phyloP scores from a whole-genome alignment of 2,329 filamentous ascomycete species.

The Aspergillus ibericus region DNA sequence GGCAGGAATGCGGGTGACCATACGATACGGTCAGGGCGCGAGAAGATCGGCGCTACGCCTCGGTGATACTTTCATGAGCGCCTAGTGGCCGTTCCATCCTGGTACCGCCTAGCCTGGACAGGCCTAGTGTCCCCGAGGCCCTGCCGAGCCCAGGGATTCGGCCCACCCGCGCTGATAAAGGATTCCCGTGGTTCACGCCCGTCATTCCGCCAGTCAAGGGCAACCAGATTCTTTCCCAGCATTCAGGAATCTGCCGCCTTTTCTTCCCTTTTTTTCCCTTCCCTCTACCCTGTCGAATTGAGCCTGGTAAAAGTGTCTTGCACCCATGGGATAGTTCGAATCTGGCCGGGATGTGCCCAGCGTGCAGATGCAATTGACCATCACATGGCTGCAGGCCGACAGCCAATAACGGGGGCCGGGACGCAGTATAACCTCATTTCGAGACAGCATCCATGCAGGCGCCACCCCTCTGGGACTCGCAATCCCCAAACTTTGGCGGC shows the following conservation, averaged over 20 bases:
- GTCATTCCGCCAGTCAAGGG: constrained; percentile 1
- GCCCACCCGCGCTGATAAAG: background rate
- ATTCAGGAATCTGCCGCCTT: background rate
- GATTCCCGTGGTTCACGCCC: background rate
- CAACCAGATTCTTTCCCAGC: constrained; percentile 4
- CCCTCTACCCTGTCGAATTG: too few relatives aligned
- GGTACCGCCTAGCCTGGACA: background rate
- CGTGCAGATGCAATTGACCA: background rate
- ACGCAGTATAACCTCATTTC: constrained; percentile 5
- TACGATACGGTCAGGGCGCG: background rate
- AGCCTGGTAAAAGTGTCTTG: background rate
- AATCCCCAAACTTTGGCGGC: background rate
- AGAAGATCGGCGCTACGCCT: background rate
- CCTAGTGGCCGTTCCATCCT: constrained; percentile 5
- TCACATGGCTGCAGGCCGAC: background rate
- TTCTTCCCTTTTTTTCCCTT: too few relatives aligned
- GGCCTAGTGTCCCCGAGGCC: background rate
- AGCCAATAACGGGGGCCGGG: background rate
- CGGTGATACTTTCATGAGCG: background rate
- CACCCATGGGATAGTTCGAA: background rate
- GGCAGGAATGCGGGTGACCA: background rate
- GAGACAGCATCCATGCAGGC: background rate
- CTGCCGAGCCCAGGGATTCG: background rate
- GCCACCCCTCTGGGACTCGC: background rate
- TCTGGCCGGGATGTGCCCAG: background rate